phyloP scores from a whole-genome alignment of 192 early-diverging fungal genomes.

The Coemansia sp. region DNA sequence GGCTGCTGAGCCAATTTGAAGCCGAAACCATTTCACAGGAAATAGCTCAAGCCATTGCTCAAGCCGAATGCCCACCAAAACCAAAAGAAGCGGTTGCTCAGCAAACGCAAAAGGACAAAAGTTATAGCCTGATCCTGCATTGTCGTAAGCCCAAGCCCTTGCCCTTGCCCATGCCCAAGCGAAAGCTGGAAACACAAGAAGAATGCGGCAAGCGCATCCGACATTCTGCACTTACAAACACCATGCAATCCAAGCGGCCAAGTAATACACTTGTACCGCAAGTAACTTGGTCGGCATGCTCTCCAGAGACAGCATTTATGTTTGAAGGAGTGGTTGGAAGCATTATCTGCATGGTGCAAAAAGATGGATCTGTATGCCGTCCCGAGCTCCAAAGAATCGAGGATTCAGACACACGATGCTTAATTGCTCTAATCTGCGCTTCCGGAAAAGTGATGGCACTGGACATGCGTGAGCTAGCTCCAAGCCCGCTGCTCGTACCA shows the following conservation, averaged over 20 bases:
- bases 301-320: too few relatives aligned
- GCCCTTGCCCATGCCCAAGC: too few relatives aligned
- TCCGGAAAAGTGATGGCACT: background rate
- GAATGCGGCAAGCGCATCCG: too few relatives aligned
- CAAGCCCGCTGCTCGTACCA: background rate
- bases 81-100: background rate
- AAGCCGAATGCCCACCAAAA: background rate
- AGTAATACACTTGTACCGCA: too few relatives aligned
- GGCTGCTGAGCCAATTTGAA: conserved; percentile 11
- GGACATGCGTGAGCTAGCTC: conserved; percentile 3
- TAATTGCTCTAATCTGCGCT: background rate
- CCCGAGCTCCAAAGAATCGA: background rate
- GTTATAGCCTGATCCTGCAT: too few relatives aligned
- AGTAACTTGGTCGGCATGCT: too few relatives aligned
- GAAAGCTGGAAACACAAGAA: too few relatives aligned
- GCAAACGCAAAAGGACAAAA: too few relatives aligned
- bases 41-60: conserved; percentile 7
- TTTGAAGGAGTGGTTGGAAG: background rate
- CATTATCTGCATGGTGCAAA: conserved; percentile 6
- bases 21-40: conserved; percentile 14
- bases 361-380: conserved; percentile 5
- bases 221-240: too few relatives aligned
- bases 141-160: too few relatives aligned
- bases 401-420: background rate
- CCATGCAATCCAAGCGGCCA: too few relatives aligned